Base-by-base conservation (phyloP, 345 rosid genomes). In the Salix dunnii region DNA sequence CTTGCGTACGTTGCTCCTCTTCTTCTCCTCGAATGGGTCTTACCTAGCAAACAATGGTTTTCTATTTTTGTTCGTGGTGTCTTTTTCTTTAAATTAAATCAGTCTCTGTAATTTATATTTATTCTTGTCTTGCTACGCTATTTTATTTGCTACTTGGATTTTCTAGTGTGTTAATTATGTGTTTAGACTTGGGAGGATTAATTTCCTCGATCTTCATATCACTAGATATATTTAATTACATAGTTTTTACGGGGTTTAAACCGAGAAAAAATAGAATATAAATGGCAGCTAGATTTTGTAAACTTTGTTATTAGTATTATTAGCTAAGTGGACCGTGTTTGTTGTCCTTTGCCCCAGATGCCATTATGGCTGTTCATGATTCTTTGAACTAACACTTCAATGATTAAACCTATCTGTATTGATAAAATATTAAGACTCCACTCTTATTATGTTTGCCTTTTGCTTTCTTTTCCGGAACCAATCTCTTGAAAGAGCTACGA, bases 351-450 rank as follows among this genome's bases (percentile, higher is more conserved):
- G 84, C 25, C 81, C 77, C 74, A 70, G 80, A 65, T 81, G 78
- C 75, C 74, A 72, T 79, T 71, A 75, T 77, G 70, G 78, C 76
- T 77, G 43, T 71, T 81, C 79, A 80, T 82, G 69, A 80, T 82
- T 82, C 84, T 81, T 79, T 79, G 84, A 80, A 81, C 83, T 76
- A 35, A 49, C 75, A 74, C 75, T 70, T 78, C 76, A 84, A 84
- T 78, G 38, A 84, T 86, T 78, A 76, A 53, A 42, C 10, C 63
- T 58, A 23, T 58, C 28, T 68, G 18, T n/a, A 23, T 69, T 17
- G n/a, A 66, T 77, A 55, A 75, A 69, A 67, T 71, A 79, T 53
- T 72, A 36, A 21, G 75, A 51, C 55, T 68, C 70, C 64, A 28
- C 68, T 76, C 64, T 66, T 72, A 70, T 77, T 28, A 33, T 68